Evolutionary conservation across 768 basidiomycete genomes (phyloP).

Genomic region (Omphalotus guepiniiformis): DNA sequence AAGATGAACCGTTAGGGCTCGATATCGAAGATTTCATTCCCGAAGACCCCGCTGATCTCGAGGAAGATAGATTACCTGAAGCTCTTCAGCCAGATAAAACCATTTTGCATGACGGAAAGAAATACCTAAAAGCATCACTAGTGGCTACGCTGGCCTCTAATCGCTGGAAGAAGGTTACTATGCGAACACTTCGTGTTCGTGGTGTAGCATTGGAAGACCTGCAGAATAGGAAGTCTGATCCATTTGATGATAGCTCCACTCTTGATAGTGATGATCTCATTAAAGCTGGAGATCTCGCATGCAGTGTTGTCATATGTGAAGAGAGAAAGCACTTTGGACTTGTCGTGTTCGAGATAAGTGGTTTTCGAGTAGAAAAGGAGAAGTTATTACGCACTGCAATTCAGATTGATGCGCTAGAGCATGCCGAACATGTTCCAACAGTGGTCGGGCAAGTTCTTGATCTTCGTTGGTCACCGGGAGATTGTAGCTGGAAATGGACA

Average conservation of each 20-base stretch:
- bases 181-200: conserved; percentile 11
- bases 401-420: no score
- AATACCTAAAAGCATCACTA: conserved; percentile 10
- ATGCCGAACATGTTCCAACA: no score
- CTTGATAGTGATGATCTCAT: conserved; percentile 4
- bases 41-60: conserved; percentile 4
- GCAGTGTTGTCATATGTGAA: no score
- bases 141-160: conserved; percentile 7
- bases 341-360: no score
- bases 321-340: no score
- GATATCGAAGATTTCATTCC: conserved; percentile 13
- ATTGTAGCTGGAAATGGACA: no score
- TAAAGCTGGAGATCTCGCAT: no score
- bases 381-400: no score
- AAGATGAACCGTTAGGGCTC: conserved; percentile 7
- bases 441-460: no score
- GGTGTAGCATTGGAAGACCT: conserved; percentile 12
- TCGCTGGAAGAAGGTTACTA: conserved; percentile 3
- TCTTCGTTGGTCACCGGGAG: no score
- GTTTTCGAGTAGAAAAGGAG: no score
- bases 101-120: neutral
- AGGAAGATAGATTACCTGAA: no score
- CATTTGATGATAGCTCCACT: conserved; percentile 3
- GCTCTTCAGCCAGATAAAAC: neutral
- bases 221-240: conserved; percentile 1